phyloP scores from a whole-genome alignment of 225 moss, liverwort and hornwort species.

The Thuidium tamariscinum region DNA sequence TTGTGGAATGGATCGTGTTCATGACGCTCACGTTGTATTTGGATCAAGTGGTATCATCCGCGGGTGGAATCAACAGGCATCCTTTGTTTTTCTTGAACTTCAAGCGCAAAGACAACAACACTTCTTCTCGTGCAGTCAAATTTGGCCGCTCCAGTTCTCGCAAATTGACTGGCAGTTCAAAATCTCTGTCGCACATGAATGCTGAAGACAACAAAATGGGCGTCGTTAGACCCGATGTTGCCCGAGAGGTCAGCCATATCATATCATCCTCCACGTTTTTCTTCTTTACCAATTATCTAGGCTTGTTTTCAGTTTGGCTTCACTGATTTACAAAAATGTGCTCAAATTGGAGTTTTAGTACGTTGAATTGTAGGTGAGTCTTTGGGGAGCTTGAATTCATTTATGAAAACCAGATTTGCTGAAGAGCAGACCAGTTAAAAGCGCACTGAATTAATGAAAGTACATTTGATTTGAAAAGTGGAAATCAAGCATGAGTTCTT shows the following conservation, averaged over 20 bases:
- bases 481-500: neutral
- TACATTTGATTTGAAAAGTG: no score
- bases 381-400: neutral
- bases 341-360: neutral
- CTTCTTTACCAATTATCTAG: no score
- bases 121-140: neutral
- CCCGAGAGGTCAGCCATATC: constrained; percentile 43
- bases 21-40: constrained; percentile 45
- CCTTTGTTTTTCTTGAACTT: constrained; percentile 70
- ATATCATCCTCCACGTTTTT: neutral
- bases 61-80: constrained; percentile 59
- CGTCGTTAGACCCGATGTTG: constrained; percentile 37
- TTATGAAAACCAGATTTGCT: neutral
- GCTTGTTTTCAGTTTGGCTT: neutral
- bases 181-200: neutral
- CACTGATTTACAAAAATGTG: neutral
- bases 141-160: neutral
- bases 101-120: constrained; percentile 12
- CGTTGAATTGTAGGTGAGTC: neutral
- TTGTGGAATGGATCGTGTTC: constrained; percentile 56
- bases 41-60: constrained; percentile 66
- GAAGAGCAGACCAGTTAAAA: neutral
- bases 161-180: constrained; percentile 11
- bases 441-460: neutral
- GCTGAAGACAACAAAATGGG: neutral